Evolutionary conservation across 163 green algal species (phyloP), one percentile per base, ranked within the genome.

Genomic region (Scenedesmus sp.): DNA sequence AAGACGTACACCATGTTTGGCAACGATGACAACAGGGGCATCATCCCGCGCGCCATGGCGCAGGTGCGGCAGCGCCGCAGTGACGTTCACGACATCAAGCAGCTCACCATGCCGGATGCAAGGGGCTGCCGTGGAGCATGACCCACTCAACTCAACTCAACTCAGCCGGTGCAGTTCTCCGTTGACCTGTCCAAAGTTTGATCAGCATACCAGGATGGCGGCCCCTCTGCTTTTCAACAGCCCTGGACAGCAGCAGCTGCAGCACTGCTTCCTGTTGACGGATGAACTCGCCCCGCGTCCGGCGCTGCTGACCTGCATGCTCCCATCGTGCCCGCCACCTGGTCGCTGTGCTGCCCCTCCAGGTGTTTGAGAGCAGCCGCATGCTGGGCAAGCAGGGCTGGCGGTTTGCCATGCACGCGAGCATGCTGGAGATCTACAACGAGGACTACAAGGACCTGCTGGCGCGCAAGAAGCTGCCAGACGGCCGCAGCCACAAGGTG

Each of bases 1-100:
- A 99, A 99, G 95, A 99, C 98, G 7, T 97, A 99, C 95, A 99
- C 98, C 9, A 99, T 99, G 98, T 94, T 99, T 87, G 98, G 98
- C 82, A 94, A 89, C 40, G 88, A 87, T n/a, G 93, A 93, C 1
- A 61, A 93, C 22, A 92, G 92, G 9, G 94, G 94, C 46, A 98
- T 99, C 93, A 99, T 99, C 80, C 98, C 98, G 0, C 94, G 97
- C 0, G 95, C 97, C 10, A 97, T 99, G 61, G 73, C 91, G 13
- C 93, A 94, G 89, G 92, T 95, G 68, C 72, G 88, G 2, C 2
- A 9, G 30, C 42, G 51, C n/a, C 37, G 0, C 40, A 30, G 5
- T 33, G 65, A 2, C 3, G 30, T 3, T 22, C 30, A 76, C 5
- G 6, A 56, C 3, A 68, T 13, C 15, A 68, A 1, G 3, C 56